A percentile compares a stretch with the other conserved stretches of the same genome.
Evolutionary conservation across 1,139 yeast species (phyloP).

Genomic region (Meyerozyma sp.): DNA sequence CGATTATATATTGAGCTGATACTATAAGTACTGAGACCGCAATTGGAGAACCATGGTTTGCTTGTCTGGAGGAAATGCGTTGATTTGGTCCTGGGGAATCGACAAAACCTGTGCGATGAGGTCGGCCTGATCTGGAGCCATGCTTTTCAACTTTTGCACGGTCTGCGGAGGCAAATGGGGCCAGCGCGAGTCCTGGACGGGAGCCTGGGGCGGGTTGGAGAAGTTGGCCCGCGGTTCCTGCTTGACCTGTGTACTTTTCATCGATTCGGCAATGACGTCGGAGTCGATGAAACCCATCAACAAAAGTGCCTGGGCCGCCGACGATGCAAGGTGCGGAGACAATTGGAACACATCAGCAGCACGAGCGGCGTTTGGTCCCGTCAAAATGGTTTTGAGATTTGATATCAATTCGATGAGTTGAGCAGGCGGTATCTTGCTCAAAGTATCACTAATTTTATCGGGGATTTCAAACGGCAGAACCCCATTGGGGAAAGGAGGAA

Average conservation of each 20-base stretch:
- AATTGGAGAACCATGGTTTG: conserved; percentile 55
- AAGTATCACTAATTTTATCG: conserved; percentile 50
- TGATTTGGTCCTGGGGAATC: conserved; percentile 51
- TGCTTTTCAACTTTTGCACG: conserved; percentile 39
- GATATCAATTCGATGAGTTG: conserved; percentile 63
- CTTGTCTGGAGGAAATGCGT: conserved; percentile 54
- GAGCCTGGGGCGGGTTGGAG: conserved; percentile 11
- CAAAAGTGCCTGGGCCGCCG: conserved; percentile 69
- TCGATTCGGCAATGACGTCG: conserved; percentile 51
- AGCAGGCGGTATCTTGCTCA: conserved; percentile 62
- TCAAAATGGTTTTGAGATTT: conserved; percentile 49
- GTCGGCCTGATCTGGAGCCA: conserved; percentile 56
- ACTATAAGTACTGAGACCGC: conserved; percentile 49
- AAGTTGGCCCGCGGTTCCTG: conserved; percentile 22
- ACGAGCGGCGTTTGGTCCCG: conserved; percentile 46
- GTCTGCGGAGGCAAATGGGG: conserved; percentile 45
- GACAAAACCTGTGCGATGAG: conserved; percentile 61
- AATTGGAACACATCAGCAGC: conserved; percentile 49
- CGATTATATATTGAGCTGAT: background rate
- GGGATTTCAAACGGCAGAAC: conserved; percentile 39
- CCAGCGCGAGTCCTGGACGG: conserved; percentile 38
- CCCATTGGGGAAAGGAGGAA: conserved; percentile 9
- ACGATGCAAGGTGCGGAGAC: conserved; percentile 54
- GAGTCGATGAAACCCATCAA: conserved; percentile 71
- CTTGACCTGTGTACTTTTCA: conserved; percentile 20